Conservation (phyloP, 2,329 filamentous ascomycete genomes). For the Aspergillus pseudonomiae region DNA sequence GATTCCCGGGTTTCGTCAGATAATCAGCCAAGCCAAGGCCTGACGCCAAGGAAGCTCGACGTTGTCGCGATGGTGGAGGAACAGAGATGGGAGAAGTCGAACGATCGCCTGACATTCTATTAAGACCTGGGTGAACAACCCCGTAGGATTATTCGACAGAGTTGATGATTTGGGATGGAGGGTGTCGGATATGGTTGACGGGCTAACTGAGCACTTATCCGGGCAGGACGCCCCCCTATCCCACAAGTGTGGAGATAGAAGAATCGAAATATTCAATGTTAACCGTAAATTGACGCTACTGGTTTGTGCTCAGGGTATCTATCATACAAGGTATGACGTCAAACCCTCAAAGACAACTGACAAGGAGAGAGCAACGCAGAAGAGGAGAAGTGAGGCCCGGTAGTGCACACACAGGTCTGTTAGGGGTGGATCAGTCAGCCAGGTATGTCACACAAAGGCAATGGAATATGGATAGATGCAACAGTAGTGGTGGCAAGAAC, state of each 20-base stretch:
- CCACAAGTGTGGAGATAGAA: not conserved
- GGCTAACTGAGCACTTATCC: not conserved
- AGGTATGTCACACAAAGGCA: not conserved
- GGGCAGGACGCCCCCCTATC: not conserved
- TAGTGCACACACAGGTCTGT: not conserved
- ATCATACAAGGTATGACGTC: constrained; percentile 1
- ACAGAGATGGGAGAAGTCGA: constrained; percentile 44
- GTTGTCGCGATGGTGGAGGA: constrained; percentile 39
- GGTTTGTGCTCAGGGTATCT: not conserved
- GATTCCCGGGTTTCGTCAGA: constrained; percentile 36
- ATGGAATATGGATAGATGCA: not conserved
- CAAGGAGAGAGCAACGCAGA: not conserved
- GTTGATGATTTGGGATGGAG: not conserved
- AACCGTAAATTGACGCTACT: not conserved
- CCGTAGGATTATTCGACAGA: not conserved
- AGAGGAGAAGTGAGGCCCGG: not conserved
- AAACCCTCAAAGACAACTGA: not conserved
- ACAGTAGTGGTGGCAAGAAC: not conserved
- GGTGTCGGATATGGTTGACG: not conserved
- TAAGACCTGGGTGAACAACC: not conserved
- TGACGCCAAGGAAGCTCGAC: constrained; percentile 51
- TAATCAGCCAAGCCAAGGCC: constrained; percentile 45
- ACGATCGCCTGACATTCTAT: constrained; percentile 48
- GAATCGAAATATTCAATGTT: not conserved
- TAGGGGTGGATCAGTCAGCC: not conserved